phyloP scores from a whole-genome alignment of 208 protist species.

The Acanthamoeba triangularis region DNA sequence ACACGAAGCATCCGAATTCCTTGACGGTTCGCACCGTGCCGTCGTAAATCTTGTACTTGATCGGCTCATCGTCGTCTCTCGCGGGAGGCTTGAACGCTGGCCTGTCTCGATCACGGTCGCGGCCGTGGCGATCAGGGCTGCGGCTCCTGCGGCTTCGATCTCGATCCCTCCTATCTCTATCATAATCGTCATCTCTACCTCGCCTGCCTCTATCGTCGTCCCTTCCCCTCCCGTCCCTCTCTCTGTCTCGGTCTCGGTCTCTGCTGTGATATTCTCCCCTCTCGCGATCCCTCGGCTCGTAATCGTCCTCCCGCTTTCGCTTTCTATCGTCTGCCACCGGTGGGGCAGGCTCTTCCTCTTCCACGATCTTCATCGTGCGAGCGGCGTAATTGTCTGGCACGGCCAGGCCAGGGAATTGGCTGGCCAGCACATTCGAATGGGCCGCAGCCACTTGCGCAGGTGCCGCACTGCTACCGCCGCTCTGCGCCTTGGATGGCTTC shows the following conservation, averaged over 20 bases:
- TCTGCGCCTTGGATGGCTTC: slow-evolving; percentile 83
- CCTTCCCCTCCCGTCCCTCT: neutral
- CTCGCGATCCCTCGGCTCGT: neutral
- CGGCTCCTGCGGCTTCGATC: slow-evolving; percentile 35
- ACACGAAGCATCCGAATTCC: no score
- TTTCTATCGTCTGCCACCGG: slow-evolving; percentile 3
- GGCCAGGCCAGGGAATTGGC: slow-evolving; percentile 84
- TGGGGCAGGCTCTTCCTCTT: neutral
- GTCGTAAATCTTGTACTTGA: slow-evolving; percentile 91
- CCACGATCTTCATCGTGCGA: slow-evolving; percentile 39
- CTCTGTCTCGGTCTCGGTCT: no score
- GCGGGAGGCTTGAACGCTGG: neutral
- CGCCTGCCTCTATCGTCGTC: slow-evolving; percentile 33
- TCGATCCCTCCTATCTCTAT: slow-evolving; percentile 69
- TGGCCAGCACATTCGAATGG: slow-evolving; percentile 10
- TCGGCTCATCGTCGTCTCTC: slow-evolving; percentile 83
- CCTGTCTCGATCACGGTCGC: neutral
- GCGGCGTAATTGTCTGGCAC: slow-evolving; percentile 74
- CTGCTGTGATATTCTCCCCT: neutral
- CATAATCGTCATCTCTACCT: slow-evolving; percentile 51
- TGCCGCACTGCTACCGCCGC: neutral
- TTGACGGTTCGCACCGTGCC: slow-evolving; percentile 88
- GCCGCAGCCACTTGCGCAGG: neutral
- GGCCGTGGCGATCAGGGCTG: slow-evolving; percentile 46
- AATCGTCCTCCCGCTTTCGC: slow-evolving; percentile 17